Evolutionary conservation across 2,329 filamentous ascomycete species (phyloP).

Genomic region (Xylaria polymorpha): DNA sequence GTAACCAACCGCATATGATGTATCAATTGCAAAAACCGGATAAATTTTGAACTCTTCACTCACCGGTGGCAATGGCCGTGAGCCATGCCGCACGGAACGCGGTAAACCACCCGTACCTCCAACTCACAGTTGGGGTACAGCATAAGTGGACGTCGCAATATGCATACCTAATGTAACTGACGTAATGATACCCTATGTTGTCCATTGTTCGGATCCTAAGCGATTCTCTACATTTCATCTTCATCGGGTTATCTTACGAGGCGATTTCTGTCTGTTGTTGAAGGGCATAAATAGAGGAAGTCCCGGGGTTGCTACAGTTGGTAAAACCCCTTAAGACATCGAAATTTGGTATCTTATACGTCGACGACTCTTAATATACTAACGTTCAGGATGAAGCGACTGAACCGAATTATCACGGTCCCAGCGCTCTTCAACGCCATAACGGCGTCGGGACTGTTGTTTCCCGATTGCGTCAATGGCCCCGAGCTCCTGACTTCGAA

Average conservation of each 20-base stretch:
- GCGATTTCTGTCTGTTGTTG: not conserved
- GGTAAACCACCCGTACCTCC: slow-evolving; percentile 8
- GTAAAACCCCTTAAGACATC: not conserved
- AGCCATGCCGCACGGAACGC: slow-evolving; percentile 8
- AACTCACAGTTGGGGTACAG: slow-evolving; percentile 20
- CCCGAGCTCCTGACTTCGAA: slow-evolving; percentile 49
- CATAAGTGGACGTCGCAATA: slow-evolving; percentile 8
- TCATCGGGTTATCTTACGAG: not conserved
- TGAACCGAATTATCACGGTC: slow-evolving; percentile 7
- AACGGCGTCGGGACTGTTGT: slow-evolving; percentile 40
- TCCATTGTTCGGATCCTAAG: not conserved
- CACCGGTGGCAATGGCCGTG: slow-evolving; percentile 8
- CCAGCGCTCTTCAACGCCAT: slow-evolving; percentile 36
- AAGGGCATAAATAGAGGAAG: not conserved
- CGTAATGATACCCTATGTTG: slow-evolving; percentile 14
- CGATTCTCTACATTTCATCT: not conserved
- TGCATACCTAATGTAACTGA: slow-evolving; percentile 21
- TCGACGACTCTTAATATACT: not conserved
- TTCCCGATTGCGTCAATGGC: slow-evolving; percentile 51
- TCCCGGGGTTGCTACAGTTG: not conserved
- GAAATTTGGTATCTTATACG: slow-evolving; percentile 1
- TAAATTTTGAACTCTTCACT: slow-evolving; percentile 25
- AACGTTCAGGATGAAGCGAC: slow-evolving; percentile 18
- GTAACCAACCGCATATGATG: not conserved
- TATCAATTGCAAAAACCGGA: slow-evolving; percentile 14